phyloP scores from a whole-genome alignment of 257 asterid species.

The Coffea eugenioides region DNA sequence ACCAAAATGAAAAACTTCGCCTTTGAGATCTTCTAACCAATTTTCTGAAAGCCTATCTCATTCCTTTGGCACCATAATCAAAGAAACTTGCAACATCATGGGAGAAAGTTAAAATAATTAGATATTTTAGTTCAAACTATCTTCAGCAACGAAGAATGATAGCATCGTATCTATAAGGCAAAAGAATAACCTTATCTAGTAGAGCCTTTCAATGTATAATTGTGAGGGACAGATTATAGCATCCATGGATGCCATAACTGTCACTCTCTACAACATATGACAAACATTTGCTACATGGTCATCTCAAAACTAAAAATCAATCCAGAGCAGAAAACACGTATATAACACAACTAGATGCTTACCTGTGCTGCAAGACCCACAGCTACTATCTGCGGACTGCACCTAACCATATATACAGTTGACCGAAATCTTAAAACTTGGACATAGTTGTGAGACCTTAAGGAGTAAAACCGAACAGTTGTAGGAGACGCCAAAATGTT shows the following conservation, averaged over 20 bases:
- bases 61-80: neutral
- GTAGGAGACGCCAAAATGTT: constrained; percentile 34
- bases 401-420: constrained; percentile 45
- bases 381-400: constrained; percentile 50
- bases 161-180: neutral
- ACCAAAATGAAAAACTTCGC: neutral
- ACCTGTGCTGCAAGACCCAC: constrained; percentile 55
- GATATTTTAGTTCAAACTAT: neutral
- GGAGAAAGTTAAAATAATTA: neutral
- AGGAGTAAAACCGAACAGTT: constrained; percentile 47
- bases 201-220: neutral
- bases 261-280: neutral
- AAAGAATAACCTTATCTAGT: neutral
- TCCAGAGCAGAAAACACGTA: neutral
- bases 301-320: neutral
- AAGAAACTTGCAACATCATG: neutral
- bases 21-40: neutral
- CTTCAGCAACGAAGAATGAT: neutral
- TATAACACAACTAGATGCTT: constrained; percentile 11
- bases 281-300: neutral
- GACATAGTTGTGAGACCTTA: constrained; percentile 49
- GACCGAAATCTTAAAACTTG: constrained; percentile 52
- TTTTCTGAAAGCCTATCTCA: neutral
- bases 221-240: neutral
- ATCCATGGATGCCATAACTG: neutral